Evolutionary conservation across 2,329 filamentous ascomycete species (phyloP).

Genomic region (Colletotrichum tabaci): DNA sequence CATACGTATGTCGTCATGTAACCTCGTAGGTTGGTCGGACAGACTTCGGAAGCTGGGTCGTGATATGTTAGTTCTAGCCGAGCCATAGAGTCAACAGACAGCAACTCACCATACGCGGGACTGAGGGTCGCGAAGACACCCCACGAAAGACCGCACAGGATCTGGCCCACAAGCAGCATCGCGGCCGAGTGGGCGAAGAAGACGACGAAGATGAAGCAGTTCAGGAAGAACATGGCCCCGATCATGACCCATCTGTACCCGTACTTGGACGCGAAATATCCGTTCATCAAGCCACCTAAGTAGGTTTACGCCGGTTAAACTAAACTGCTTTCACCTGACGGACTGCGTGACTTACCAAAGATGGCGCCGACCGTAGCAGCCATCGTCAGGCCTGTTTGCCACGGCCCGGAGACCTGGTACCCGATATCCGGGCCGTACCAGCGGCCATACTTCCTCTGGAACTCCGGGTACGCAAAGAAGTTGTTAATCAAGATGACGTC

Average conservation of each 20-base stretch:
- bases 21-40: conserved; percentile 56
- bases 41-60: conserved; percentile 54
- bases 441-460: conserved; percentile 48
- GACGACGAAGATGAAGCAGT: conserved; percentile 60
- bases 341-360: conserved; percentile 51
- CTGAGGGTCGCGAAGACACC: conserved; percentile 61
- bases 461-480: conserved; percentile 56
- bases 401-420: conserved; percentile 61
- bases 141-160: conserved; percentile 64
- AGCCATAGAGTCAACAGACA: no score
- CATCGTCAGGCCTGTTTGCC: conserved; percentile 65
- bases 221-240: conserved; percentile 54
- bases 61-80: no score
- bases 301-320: no score
- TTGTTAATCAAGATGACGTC: conserved; percentile 53
- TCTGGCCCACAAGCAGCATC: conserved; percentile 58
- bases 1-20: conserved; percentile 60
- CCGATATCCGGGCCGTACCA: conserved; percentile 38
- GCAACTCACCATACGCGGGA: conserved; percentile 56
- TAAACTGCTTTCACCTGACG: no score
- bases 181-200: conserved; percentile 60
- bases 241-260: conserved; percentile 63
- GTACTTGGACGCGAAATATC: conserved; percentile 59
- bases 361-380: conserved; percentile 62
- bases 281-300: conserved; percentile 57